These are phyloP conservation scores for Hawksworthiomyces lignivorus DNA, from an alignment of 2,329 filamentous ascomycete species.

Conservation along the genomic window DNA sequence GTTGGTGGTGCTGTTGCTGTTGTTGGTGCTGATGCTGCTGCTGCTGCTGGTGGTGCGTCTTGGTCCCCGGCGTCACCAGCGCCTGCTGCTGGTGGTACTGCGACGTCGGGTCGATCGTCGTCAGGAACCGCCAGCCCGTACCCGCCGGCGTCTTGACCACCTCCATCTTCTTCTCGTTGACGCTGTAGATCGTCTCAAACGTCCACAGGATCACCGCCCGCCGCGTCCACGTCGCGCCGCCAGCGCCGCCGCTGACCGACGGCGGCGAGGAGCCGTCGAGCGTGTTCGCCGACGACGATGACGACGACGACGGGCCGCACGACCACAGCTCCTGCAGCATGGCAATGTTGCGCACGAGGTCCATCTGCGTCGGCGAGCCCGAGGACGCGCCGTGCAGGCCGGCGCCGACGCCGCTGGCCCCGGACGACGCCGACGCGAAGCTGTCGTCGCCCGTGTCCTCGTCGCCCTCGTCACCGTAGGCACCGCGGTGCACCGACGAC, in stretches of 20 bases:
- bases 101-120: conserved; percentile 52
- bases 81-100: conserved; percentile 47
- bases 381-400: conserved; percentile 11
- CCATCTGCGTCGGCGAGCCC: conserved; percentile 36
- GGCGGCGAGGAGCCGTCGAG: too few species aligned
- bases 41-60: conserved; percentile 5
- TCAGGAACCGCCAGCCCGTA: conserved; percentile 56
- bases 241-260: conserved; percentile 9
- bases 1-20: conserved; percentile 1
- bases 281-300: conserved; percentile 15
- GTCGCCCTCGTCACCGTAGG: conserved; percentile 18
- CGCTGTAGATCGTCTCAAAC: conserved; percentile 44
- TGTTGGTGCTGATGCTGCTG: background rate
- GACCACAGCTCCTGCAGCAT: conserved; percentile 64
- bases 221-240: conserved; percentile 40
- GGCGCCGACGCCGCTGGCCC: conserved; percentile 11
- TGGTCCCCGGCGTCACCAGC: conserved; percentile 21
- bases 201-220: conserved; percentile 57
- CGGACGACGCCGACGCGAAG: conserved; percentile 17
- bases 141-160: conserved; percentile 42
- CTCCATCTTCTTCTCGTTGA: conserved; percentile 34
- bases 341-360: conserved; percentile 52
- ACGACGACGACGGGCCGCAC: conserved; percentile 30
- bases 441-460: conserved; percentile 18
- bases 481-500: background rate